phyloP scores from a whole-genome alignment of 257 asterid species.

The Jacaranda copaia region DNA sequence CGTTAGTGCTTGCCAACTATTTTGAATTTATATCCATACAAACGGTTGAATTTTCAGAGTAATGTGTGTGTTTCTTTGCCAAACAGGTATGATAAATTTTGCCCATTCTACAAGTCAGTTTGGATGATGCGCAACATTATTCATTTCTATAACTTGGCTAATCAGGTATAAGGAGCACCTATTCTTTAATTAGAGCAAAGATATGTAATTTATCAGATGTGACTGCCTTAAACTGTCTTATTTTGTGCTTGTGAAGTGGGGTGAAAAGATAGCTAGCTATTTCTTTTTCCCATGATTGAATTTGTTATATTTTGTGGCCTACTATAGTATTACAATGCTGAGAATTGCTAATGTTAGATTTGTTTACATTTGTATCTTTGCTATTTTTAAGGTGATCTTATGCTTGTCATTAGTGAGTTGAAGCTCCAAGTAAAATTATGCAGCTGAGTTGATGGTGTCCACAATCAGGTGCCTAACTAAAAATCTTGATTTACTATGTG shows the following conservation, averaged over 20 bases:
- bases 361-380: too few relatives aligned
- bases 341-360: too few relatives aligned
- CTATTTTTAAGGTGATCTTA: too few relatives aligned
- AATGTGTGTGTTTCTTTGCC: constrained; percentile 33
- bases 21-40: constrained; percentile 2
- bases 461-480: background rate
- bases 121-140: constrained; percentile 99
- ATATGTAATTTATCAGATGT: background rate
- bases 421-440: background rate
- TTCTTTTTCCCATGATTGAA: too few relatives aligned
- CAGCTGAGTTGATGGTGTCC: background rate
- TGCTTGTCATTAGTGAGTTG: background rate
- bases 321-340: too few relatives aligned
- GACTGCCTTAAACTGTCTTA: background rate
- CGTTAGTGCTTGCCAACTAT: constrained; percentile 59
- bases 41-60: constrained; percentile 15
- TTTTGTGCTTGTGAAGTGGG: too few relatives aligned
- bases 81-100: constrained; percentile 86
- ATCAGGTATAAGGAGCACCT: constrained; percentile 65
- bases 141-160: constrained; percentile 96
- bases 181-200: background rate
- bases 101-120: constrained; percentile 99
- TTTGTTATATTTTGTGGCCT: too few relatives aligned
- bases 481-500: constrained; percentile 10
- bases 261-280: too few relatives aligned